Evolutionary conservation across 2,329 filamentous ascomycete genomes (phyloP).

Genomic region (Aschersonia sp.): DNA sequence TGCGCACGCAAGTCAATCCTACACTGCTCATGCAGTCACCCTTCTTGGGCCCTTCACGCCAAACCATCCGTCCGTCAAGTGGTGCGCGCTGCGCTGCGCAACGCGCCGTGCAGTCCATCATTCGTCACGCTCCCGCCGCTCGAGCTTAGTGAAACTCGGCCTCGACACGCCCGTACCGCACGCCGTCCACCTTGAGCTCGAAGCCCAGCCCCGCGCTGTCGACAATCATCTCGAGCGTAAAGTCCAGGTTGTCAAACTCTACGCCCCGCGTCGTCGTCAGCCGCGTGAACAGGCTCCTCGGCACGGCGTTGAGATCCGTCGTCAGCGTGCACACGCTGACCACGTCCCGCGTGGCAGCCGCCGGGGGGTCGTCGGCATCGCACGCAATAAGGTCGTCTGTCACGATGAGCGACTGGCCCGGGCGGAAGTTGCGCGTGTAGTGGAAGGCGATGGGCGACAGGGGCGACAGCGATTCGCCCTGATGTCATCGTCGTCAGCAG

Average conservation of each 20-base stretch:
- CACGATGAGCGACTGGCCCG: slow-evolving; percentile 61
- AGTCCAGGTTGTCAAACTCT: slow-evolving; percentile 71
- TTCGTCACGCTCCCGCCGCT: not conserved
- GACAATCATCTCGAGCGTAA: slow-evolving; percentile 71
- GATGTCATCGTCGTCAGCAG: not conserved
- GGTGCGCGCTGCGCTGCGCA: too few relatives aligned
- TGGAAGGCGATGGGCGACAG: slow-evolving; percentile 64
- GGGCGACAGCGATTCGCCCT: slow-evolving; percentile 66
- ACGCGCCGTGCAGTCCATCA: too few relatives aligned
- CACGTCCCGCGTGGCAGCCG: slow-evolving; percentile 43
- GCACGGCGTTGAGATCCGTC: slow-evolving; percentile 66
- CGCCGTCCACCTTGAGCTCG: slow-evolving; percentile 65
- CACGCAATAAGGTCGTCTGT: slow-evolving; percentile 71
- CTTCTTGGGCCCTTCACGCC: too few relatives aligned
- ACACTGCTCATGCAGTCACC: too few relatives aligned
- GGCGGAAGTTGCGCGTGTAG: slow-evolving; percentile 74
- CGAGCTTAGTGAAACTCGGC: slow-evolving; percentile 51
- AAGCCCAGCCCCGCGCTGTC: slow-evolving; percentile 64
- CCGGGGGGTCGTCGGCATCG: slow-evolving; percentile 52
- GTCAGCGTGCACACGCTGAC: slow-evolving; percentile 65
- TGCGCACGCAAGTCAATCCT: too few relatives aligned
- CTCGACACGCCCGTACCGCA: slow-evolving; percentile 62
- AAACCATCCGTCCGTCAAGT: too few relatives aligned
- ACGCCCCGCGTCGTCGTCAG: slow-evolving; percentile 66
- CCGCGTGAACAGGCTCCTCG: slow-evolving; percentile 56